Base-by-base conservation (phyloP, 169 alveolate species). In the Neospora caninum region DNA sequence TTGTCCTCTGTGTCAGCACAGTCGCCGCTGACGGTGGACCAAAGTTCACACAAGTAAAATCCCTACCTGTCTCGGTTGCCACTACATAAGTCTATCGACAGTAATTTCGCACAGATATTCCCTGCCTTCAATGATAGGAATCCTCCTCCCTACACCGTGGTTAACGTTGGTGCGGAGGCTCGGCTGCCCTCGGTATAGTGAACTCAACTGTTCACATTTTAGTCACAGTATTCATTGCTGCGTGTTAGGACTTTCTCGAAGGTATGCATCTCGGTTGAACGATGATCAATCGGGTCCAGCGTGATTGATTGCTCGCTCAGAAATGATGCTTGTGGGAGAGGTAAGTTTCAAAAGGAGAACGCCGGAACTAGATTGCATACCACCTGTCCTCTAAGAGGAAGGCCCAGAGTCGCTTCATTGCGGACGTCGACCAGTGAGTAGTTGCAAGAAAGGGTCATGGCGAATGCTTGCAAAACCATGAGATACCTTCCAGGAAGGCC, bases 121-220 rank as follows among this genome's bases (percentile, higher is more conserved):
- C 91, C 94, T 22, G 89, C 89, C 25, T 80, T 91, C 38, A 9
- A n/a, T 7, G 91, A 27, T 31, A 34, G 49, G 38, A 91, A 91
- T 54, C 94, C 94, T 29, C 94, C 94, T 41, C 94, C 94, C 16
- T 91, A 91, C 54, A 91, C 94, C 0, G 94, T 91, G 6, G 86
- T 91, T 25, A 91, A 91, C 49, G 34, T 91, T 34, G 94, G 83
- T 13, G 94, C 94, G 18, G 94, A 91, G 67, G 94, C 94, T 31
- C 94, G 69, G 58, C 73, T 70, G 39, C 89, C 89, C 70, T 41
- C 41, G 67, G 89, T 82, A 82, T 18, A n/a, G 29, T 82, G 43
- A 13, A 29, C 45, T 73, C 45, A 20, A 25, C 22, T n/a, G 22
- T 73, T 25, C 45, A 6, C 43, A 22, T 9, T 38, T 43, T 27